A percentile compares a stretch with the other conserved stretches of the same genome.
phyloP scores from a whole-genome alignment of 257 asterid genomes.

The Datura wrightii region DNA sequence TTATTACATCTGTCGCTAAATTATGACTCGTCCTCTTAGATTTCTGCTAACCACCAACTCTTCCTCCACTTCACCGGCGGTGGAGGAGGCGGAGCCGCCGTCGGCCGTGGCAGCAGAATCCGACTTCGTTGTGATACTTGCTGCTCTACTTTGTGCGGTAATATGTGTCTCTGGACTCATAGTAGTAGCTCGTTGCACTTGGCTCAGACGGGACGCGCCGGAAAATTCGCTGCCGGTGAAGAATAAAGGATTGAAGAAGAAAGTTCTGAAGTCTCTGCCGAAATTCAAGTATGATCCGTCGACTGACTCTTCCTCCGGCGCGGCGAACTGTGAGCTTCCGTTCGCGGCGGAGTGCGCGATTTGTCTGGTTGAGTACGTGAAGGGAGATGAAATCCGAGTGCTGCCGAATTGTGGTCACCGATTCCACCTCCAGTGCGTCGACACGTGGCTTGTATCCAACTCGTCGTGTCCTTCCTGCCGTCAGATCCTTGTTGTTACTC shows the following conservation, averaged over 20 bases:
- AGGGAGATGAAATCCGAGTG: slow-evolving; percentile 43
- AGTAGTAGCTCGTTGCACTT: slow-evolving; percentile 42
- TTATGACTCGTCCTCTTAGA: slow-evolving; percentile 32
- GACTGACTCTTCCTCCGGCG: background rate
- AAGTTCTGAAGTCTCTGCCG: slow-evolving; percentile 32
- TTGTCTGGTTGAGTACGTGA: slow-evolving; percentile 37
- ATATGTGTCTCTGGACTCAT: slow-evolving; percentile 41
- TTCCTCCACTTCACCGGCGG: slow-evolving; percentile 20
- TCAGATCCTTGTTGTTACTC: slow-evolving; percentile 34
- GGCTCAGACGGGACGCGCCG: slow-evolving; percentile 37
- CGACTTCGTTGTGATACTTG: slow-evolving; percentile 41
- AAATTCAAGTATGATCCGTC: slow-evolving; percentile 32
- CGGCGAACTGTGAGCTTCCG: background rate
- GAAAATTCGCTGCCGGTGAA: slow-evolving; percentile 30
- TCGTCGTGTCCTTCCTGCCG: slow-evolving; percentile 43
- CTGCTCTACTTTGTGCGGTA: slow-evolving; percentile 43
- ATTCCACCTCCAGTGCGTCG: slow-evolving; percentile 38
- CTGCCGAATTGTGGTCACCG: slow-evolving; percentile 40
- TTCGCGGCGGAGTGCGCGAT: slow-evolving; percentile 37
- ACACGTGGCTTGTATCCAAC: slow-evolving; percentile 40
- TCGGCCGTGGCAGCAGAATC: slow-evolving; percentile 30
- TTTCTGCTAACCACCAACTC: slow-evolving; percentile 28
- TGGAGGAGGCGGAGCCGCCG: slow-evolving; percentile 30
- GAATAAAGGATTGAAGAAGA: slow-evolving; percentile 44
- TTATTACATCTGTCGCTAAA: background rate